phyloP scores from a whole-genome alignment of 495 filamentous ascomycete genomes.

The Xylaria bambusicola region DNA sequence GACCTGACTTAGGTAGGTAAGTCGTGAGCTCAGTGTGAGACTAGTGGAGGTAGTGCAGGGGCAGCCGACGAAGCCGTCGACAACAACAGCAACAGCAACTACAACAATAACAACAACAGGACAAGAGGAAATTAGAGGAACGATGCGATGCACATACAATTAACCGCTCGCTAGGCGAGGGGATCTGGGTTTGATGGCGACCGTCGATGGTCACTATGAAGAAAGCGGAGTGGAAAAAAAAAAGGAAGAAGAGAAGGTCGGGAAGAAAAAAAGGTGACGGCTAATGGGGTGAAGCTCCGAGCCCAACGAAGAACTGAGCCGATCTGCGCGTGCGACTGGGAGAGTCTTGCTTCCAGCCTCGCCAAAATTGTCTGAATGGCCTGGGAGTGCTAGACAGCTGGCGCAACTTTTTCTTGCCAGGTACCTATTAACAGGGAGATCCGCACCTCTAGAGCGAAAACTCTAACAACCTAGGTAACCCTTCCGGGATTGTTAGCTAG shows the following conservation, averaged over 20 bases:
- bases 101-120: neutral
- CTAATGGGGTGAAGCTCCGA: neutral
- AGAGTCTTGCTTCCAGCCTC: conserved; percentile 16
- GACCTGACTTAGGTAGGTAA: neutral
- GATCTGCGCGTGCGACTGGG: conserved; percentile 6
- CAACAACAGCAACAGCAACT: too few species aligned
- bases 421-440: neutral
- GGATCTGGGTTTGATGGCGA: conserved; percentile 17
- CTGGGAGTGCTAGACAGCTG: conserved; percentile 1
- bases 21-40: conserved; percentile 16
- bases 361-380: conserved; percentile 9
- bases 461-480: too few species aligned
- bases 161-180: neutral
- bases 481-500: neutral
- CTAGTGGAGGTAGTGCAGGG: too few species aligned
- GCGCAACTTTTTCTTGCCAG: neutral
- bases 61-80: conserved; percentile 11
- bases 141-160: conserved; percentile 1
- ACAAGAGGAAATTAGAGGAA: neutral
- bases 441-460: too few species aligned
- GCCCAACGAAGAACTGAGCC: conserved; percentile 5
- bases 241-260: conserved; percentile 26
- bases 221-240: conserved; percentile 31
- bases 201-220: conserved; percentile 30
- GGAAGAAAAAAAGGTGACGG: conserved; percentile 24